Base-by-base conservation (phyloP, 306 rosid species). In the Lathyrus tuberosus region DNA sequence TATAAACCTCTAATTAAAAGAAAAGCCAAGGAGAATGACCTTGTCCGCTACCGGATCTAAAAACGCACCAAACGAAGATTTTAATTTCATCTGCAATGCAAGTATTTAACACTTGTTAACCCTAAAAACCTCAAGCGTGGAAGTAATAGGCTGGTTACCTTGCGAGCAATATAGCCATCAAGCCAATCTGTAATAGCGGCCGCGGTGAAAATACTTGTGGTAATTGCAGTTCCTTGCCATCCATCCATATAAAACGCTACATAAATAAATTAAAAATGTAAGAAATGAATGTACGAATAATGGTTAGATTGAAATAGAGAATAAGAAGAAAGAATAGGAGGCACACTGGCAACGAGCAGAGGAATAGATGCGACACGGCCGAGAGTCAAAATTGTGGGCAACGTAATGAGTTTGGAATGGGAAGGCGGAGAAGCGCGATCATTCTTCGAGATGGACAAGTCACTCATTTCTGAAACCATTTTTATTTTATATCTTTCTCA, bases 151-250 rank as follows among this genome's bases (percentile, higher is more conserved):
- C 4, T 20, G 22, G 22, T 53, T 20, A 92, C 98, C 95, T 86
- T 93, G 70, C 98, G 88, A 72, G 98, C 98, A 81, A 93, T 74
- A 80, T 88, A 93, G 16, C 98, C 98, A 79, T 93, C 98, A 31
- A 93, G 98, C 98, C 98, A 93, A 83, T 93, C 98, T 16, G 98
- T 93, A 81, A 90, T 62, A 24, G 98, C 96, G 30, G 98, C 98
- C 15, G 79, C 82, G 0, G 90, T 81, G 73, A 93, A 93, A 65
- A 93, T 86, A 81, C 85, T 78, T 9, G 98, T 93, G 12, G 97
- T 86, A 37, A 90, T 85, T 47, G 86, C 86, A 8, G 92, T 83
- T 75, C 97, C 98, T 86, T 88, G 88, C 88, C 91, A 79, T 67
- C 85, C 86, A 74, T 93, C 94, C 72, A 85, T 70, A 28, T 85